phyloP scores from a whole-genome alignment of 805 yeast species.

The Candida odintsovae region DNA sequence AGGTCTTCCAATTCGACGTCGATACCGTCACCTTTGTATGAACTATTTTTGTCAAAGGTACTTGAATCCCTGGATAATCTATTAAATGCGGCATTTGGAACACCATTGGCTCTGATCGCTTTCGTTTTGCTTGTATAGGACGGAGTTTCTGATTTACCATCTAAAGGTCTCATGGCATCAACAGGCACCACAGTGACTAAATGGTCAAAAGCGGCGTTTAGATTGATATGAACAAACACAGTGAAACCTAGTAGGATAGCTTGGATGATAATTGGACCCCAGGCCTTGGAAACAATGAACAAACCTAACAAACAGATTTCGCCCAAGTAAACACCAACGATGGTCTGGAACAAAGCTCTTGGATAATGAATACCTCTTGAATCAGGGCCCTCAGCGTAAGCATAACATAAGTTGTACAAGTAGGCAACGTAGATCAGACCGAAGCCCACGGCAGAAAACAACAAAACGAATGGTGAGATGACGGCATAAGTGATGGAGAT shows the following conservation, averaged over 20 bases:
- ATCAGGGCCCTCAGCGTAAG: constrained; percentile 61
- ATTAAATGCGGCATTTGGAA: not conserved
- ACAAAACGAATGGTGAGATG: constrained; percentile 76
- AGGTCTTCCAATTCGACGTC: constrained; percentile 23
- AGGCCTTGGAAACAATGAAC: constrained; percentile 84
- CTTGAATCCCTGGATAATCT: constrained; percentile 8
- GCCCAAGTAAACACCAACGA: constrained; percentile 84
- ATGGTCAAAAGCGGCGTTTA: constrained; percentile 61
- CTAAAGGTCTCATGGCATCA: constrained; percentile 71
- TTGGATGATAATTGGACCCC: constrained; percentile 88
- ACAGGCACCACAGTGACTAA: constrained; percentile 56
- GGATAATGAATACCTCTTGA: constrained; percentile 81
- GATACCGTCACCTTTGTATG: constrained; percentile 13
- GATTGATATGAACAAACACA: constrained; percentile 57
- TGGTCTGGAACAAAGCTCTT: constrained; percentile 80
- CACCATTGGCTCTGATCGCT: not conserved
- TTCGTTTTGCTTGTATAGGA: constrained; percentile 33
- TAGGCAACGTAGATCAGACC: constrained; percentile 69
- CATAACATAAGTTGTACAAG: constrained; percentile 71
- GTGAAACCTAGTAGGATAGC: constrained; percentile 61
- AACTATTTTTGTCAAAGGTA: constrained; percentile 2
- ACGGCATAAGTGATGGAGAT: constrained; percentile 63
- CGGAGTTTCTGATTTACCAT: constrained; percentile 60
- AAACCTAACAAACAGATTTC: constrained; percentile 82
- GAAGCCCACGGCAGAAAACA: constrained; percentile 71